Conservation (phyloP, 345 rosid species). For the Gossypium bickii region DNA sequence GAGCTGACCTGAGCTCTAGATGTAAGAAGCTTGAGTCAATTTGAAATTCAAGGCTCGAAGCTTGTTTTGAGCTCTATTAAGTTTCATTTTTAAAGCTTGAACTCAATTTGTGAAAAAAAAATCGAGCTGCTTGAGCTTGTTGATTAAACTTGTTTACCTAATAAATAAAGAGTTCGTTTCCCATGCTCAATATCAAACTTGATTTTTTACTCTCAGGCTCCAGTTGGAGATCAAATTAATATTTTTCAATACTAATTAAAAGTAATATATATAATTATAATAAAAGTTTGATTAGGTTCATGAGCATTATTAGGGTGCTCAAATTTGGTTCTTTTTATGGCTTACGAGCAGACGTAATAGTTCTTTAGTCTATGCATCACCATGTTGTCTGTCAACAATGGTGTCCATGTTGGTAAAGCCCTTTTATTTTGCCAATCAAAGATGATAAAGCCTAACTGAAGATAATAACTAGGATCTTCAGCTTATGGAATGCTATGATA, state of each 20-base stretch:
- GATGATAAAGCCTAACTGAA: no score
- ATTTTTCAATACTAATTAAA: neutral
- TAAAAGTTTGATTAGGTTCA: neutral
- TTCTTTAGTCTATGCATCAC: neutral
- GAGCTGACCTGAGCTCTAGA: neutral
- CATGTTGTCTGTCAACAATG: neutral
- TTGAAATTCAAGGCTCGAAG: constrained; percentile 28
- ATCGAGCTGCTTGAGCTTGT: neutral
- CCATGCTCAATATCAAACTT: neutral
- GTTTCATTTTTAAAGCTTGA: neutral
- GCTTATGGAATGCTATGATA: no score
- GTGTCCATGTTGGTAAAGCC: no score
- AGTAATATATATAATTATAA: neutral
- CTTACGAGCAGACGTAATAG: neutral
- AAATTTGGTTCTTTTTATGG: neutral
- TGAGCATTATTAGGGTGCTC: neutral
- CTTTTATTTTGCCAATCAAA: no score
- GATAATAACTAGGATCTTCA: no score
- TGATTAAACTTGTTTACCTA: neutral
- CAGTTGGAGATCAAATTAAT: neutral
- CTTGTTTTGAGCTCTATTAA: neutral
- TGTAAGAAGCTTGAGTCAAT: neutral
- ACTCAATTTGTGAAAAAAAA: neutral
- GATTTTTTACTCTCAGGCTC: neutral
- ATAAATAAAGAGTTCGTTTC: neutral